Evolutionary conservation across 2,329 filamentous ascomycete species (phyloP).

Genomic region (Tolypocladium amazonense): DNA sequence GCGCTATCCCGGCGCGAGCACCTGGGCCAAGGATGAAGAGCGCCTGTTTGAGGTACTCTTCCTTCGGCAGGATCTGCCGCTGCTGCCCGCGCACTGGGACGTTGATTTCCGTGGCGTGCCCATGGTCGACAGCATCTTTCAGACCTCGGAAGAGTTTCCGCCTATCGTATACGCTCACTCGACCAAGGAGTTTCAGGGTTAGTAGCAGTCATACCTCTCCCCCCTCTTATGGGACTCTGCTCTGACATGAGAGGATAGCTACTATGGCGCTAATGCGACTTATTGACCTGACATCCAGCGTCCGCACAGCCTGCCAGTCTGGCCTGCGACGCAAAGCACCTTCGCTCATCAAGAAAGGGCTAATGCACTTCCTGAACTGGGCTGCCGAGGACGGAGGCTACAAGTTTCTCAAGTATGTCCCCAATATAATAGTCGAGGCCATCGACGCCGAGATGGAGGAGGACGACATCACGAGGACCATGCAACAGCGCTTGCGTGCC

Average conservation of each 20-base stretch:
- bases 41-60: conserved; percentile 30
- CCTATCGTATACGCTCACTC: conserved; percentile 27
- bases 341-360: conserved; percentile 19
- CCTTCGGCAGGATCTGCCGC: conserved; percentile 27
- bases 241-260: conserved; percentile 17
- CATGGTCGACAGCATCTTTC: conserved; percentile 25
- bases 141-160: conserved; percentile 16
- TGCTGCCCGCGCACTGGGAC: conserved; percentile 29
- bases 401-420: conserved; percentile 19
- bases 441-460: conserved; percentile 19
- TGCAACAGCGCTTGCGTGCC: conserved; percentile 23
- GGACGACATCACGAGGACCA: conserved; percentile 20
- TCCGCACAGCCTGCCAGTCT: conserved; percentile 24
- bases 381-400: conserved; percentile 30
- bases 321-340: conserved; percentile 20
- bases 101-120: conserved; percentile 29
- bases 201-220: not conserved
- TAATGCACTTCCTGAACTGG: conserved; percentile 27
- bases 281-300: conserved; percentile 26
- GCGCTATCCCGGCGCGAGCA: conserved; percentile 29
- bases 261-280: conserved; percentile 26
- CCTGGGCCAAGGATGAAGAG: conserved; percentile 42
- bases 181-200: conserved; percentile 25
- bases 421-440: conserved; percentile 27
- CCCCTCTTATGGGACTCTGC: not conserved